A percentile compares a stretch with the other conserved stretches of the same genome.
Evolutionary conservation across 371 early-diverging fungal species (phyloP).

Genomic region (Syncephalastrum contaminatum): DNA sequence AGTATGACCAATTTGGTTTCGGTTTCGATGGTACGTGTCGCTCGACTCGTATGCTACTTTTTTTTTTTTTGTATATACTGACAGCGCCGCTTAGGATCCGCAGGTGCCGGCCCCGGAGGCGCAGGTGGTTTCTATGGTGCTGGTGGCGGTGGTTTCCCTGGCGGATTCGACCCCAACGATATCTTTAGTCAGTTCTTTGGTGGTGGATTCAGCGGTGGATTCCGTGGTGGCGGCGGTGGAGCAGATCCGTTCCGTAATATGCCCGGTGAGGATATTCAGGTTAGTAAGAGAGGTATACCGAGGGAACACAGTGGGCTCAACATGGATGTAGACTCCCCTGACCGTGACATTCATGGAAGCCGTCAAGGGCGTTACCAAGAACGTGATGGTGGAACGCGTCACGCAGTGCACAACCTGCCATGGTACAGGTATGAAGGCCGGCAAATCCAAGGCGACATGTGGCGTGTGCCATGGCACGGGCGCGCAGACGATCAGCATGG

Average conservation of each 20-base stretch:
- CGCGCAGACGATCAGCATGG: constrained; percentile 68
- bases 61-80: neutral
- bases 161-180: constrained; percentile 64
- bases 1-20: constrained; percentile 91
- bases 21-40: constrained; percentile 44
- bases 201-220: constrained; percentile 44
- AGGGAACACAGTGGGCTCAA: neutral
- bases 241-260: constrained; percentile 34
- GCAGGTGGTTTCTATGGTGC: constrained; percentile 55
- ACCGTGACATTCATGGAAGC: constrained; percentile 88
- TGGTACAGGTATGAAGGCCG: constrained; percentile 79
- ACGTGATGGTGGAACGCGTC: constrained; percentile 62
- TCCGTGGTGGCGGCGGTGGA: constrained; percentile 32
- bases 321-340: constrained; percentile 36
- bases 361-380: constrained; percentile 71
- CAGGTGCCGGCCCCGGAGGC: constrained; percentile 43
- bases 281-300: constrained; percentile 1
- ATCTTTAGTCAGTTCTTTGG: constrained; percentile 75
- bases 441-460: constrained; percentile 69
- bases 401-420: constrained; percentile 74
- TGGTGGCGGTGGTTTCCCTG: constrained; percentile 64
- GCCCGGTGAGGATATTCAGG: constrained; percentile 50
- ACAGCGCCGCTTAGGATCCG: constrained; percentile 6
- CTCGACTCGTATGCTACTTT: neutral
- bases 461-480: constrained; percentile 85